Percentiles rank a stretch among this genome's conserved stretches.
These are phyloP conservation scores for Cercospora sp. DNA, from an alignment of 2,329 filamentous ascomycete species.

Conservation along the genomic window DNA sequence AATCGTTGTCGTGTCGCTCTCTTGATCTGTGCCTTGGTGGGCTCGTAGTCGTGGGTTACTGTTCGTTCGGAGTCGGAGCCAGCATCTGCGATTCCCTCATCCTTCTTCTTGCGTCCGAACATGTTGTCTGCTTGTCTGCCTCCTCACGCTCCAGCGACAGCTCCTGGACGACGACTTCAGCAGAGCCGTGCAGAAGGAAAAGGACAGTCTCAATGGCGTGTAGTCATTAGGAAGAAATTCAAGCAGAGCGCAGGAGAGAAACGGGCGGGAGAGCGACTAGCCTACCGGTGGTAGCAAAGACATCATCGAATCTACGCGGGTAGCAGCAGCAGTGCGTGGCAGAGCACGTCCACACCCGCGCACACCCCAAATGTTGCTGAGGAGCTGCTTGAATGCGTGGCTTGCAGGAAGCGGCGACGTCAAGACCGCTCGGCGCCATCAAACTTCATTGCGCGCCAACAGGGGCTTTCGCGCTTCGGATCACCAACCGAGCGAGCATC, in stretches of 20 bases:
- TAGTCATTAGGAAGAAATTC: neutral
- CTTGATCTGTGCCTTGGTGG: constrained; percentile 45
- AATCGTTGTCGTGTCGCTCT: constrained; percentile 55
- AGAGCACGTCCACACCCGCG: constrained; percentile 5
- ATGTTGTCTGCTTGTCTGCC: constrained; percentile 23
- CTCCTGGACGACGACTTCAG: neutral
- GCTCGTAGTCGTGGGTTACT: constrained; percentile 33
- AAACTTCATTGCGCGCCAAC: neutral
- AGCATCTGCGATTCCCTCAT: constrained; percentile 10
- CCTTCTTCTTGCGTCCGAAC: constrained; percentile 37
- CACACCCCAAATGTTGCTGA: neutral
- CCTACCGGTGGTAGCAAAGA: neutral
- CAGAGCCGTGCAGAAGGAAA: neutral
- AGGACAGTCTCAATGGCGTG: neutral
- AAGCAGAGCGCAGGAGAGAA: neutral
- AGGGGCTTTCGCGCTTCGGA: constrained; percentile 5
- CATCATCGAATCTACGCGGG: neutral
- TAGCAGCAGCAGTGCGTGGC: neutral
- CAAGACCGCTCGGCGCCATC: neutral
- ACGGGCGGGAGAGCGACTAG: neutral
- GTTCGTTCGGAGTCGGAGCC: constrained; percentile 34
- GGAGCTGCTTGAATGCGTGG: neutral
- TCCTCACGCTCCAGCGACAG: neutral
- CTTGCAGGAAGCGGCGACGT: constrained; percentile 13
- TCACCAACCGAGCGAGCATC: neutral